These are phyloP conservation scores for Petasospora fabianii DNA, from an alignment of 1,139 yeast genomes.

Conservation along the genomic window DNA sequence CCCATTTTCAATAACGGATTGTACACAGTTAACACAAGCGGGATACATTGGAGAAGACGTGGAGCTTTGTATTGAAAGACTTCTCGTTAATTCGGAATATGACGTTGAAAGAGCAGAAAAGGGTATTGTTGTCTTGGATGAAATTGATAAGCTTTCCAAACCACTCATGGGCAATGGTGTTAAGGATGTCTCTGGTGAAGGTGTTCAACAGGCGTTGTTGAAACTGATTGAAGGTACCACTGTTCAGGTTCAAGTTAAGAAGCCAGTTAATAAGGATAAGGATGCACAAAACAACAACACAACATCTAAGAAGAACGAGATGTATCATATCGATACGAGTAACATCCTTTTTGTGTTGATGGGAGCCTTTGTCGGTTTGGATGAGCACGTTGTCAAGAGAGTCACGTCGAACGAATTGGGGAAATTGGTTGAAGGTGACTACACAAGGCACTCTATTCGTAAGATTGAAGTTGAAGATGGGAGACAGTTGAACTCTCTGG, in stretches of 20 bases:
- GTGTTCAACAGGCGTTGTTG: slow-evolving; percentile 52
- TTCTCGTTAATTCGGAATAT: slow-evolving; percentile 43
- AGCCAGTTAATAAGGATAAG: slow-evolving; percentile 34
- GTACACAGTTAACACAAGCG: slow-evolving; percentile 55
- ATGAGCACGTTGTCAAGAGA: slow-evolving; percentile 39
- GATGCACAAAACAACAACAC: slow-evolving; percentile 32
- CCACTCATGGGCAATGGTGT: slow-evolving; percentile 41
- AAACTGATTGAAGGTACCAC: slow-evolving; percentile 51
- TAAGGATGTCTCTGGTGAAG: slow-evolving; percentile 55
- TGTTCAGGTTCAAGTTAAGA: slow-evolving; percentile 41
- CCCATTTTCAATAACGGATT: slow-evolving; percentile 52
- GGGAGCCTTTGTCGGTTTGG: slow-evolving; percentile 57
- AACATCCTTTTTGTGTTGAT: slow-evolving; percentile 48
- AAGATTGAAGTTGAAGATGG: slow-evolving; percentile 35
- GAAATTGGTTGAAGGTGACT: slow-evolving; percentile 21
- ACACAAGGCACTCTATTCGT: slow-evolving; percentile 25
- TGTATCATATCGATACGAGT: slow-evolving; percentile 45
- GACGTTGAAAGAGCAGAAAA: slow-evolving; percentile 46
- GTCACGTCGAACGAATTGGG: slow-evolving; percentile 21
- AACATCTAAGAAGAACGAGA: slow-evolving; percentile 34
- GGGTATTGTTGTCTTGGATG: slow-evolving; percentile 53
- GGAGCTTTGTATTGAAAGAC: slow-evolving; percentile 47
- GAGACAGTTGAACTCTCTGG: slow-evolving; percentile 36
- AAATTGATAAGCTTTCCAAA: slow-evolving; percentile 49
- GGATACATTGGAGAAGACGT: slow-evolving; percentile 60